phyloP scores from a whole-genome alignment of 2,329 filamentous ascomycete genomes.

The Cadophora luteo-olivacea region DNA sequence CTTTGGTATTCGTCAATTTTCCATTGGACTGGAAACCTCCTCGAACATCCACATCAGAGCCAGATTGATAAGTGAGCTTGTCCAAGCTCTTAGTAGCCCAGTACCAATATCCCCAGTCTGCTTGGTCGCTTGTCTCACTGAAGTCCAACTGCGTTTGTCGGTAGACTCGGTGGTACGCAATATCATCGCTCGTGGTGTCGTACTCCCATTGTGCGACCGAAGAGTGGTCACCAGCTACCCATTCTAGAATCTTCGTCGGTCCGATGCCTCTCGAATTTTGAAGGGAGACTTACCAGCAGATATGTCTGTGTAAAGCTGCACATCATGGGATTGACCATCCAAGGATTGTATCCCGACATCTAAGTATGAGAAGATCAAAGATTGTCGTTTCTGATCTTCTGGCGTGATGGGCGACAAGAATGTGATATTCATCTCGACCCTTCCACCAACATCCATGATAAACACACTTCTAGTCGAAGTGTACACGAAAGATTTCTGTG shows the following conservation, averaged over 20 bases:
- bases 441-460: slow-evolving; percentile 66
- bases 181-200: slow-evolving; percentile 50
- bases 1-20: slow-evolving; percentile 67
- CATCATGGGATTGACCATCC: slow-evolving; percentile 67
- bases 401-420: slow-evolving; percentile 76
- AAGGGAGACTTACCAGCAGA: slow-evolving; percentile 61
- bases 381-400: slow-evolving; percentile 70
- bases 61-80: slow-evolving; percentile 72
- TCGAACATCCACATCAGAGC: slow-evolving; percentile 69
- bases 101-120: slow-evolving; percentile 83
- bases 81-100: slow-evolving; percentile 68
- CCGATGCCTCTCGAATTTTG: background rate
- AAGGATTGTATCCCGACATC: slow-evolving; percentile 66
- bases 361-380: slow-evolving; percentile 74
- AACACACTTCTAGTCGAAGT: slow-evolving; percentile 77
- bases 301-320: slow-evolving; percentile 76
- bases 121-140: slow-evolving; percentile 71
- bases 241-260: slow-evolving; percentile 59
- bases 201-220: slow-evolving; percentile 68
- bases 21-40: slow-evolving; percentile 69
- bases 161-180: slow-evolving; percentile 70
- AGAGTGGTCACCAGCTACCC: slow-evolving; percentile 67
- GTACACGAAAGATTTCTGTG: slow-evolving; percentile 70
- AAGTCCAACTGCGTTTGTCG: slow-evolving; percentile 68
- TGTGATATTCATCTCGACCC: slow-evolving; percentile 69